Conservation (phyloP, 306 rosid species). For the Trifolium subterraneum region DNA sequence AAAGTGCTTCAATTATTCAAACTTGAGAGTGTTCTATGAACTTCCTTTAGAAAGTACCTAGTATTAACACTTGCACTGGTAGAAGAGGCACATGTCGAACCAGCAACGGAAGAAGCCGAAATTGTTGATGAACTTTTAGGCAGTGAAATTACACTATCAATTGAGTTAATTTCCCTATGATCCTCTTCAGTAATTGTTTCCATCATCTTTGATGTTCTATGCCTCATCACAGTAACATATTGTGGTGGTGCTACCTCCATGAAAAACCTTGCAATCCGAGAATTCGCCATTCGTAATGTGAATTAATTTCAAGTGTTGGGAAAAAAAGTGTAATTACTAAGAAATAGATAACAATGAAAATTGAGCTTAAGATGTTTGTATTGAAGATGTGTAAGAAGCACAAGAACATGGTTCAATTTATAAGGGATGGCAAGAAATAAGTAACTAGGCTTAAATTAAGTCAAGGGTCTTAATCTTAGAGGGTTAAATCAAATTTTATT, state of each 20-base stretch:
- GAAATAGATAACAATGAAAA: not conserved
- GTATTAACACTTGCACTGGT: conserved; percentile 39
- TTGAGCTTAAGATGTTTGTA: conserved; percentile 13
- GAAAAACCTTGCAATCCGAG: conserved; percentile 78
- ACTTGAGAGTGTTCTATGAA: conserved; percentile 55
- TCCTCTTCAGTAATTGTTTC: conserved; percentile 92
- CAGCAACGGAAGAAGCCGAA: conserved; percentile 33
- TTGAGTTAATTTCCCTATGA: conserved; percentile 51
- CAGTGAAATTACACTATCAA: conserved; percentile 35
- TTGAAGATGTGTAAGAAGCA: conserved; percentile 39
- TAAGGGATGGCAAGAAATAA: conserved; percentile 13
- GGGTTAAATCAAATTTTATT: conserved; percentile 42
- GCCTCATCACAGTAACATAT: conserved; percentile 81
- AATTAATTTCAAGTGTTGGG: not conserved
- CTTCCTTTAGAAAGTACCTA: conserved; percentile 51
- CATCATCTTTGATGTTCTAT: conserved; percentile 75
- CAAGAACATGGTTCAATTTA: conserved; percentile 43
- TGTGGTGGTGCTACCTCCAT: conserved; percentile 97
- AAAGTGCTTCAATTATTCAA: conserved; percentile 48
- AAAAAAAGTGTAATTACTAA: not conserved
- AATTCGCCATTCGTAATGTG: conserved; percentile 62
- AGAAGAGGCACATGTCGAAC: conserved; percentile 39
- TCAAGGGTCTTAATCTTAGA: conserved; percentile 46
- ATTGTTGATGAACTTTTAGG: conserved; percentile 29
- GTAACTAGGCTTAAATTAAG: conserved; percentile 45